These are phyloP conservation scores for Aspergillus bridgeri DNA, from an alignment of 495 filamentous ascomycete species.

Conservation along the genomic window DNA sequence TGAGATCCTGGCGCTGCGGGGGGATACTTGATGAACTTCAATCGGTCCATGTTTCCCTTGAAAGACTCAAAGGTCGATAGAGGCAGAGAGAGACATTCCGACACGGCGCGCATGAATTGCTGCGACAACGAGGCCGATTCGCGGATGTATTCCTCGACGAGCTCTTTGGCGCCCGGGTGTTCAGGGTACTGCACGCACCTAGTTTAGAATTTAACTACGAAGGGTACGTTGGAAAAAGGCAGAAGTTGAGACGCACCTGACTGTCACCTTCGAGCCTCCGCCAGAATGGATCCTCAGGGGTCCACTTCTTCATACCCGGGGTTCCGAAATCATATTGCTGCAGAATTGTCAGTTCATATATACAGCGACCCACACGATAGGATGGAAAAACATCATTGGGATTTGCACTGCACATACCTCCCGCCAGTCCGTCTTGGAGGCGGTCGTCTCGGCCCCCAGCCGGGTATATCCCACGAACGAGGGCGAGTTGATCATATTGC, in stretches of 20 bases:
- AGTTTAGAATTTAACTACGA: background rate
- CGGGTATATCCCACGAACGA: conserved; percentile 50
- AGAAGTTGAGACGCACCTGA: conserved; percentile 22
- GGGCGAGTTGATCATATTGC: conserved; percentile 84
- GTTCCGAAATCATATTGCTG: conserved; percentile 47
- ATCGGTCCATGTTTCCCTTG: conserved; percentile 82
- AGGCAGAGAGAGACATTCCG: conserved; percentile 76
- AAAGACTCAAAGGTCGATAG: conserved; percentile 73
- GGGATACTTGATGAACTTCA: conserved; percentile 93
- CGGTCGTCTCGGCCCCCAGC: conserved; percentile 49
- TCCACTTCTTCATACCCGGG: conserved; percentile 30
- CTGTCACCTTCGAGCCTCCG: conserved; percentile 43
- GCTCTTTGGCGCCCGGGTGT: conserved; percentile 57
- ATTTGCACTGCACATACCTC: conserved; percentile 22
- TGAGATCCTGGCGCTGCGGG: conserved; percentile 59
- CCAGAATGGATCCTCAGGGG: conserved; percentile 74
- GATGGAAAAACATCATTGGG: background rate
- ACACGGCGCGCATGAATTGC: conserved; percentile 73
- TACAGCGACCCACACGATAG: background rate
- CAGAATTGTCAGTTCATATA: background rate
- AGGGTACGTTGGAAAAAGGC: no score
- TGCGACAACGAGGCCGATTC: conserved; percentile 67
- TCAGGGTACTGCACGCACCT: conserved; percentile 44
- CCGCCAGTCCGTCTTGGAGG: conserved; percentile 37
- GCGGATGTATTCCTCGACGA: conserved; percentile 79